Conservation (phyloP, 306 rosid genomes). For the Acacia acuminata region DNA sequence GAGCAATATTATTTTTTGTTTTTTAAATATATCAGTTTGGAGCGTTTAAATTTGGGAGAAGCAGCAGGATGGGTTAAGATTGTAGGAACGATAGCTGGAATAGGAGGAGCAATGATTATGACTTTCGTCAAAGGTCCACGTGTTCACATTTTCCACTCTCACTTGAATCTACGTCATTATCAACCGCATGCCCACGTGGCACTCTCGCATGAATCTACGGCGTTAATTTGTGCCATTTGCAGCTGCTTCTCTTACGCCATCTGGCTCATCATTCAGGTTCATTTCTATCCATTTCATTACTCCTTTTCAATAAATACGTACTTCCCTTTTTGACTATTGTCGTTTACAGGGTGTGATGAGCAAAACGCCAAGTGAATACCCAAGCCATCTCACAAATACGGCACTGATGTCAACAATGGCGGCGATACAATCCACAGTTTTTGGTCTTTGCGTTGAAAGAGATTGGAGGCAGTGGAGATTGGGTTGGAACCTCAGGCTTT, state of each 20-base stretch:
- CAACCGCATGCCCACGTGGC: not conserved
- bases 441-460: slow-evolving; percentile 51
- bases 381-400: not conserved
- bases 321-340: not conserved
- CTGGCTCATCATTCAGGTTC: slow-evolving; percentile 14
- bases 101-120: slow-evolving; percentile 17
- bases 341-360: not conserved
- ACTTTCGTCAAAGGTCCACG: slow-evolving; percentile 1
- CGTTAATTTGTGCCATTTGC: not conserved
- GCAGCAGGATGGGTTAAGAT: slow-evolving; percentile 5
- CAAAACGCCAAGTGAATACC: not conserved
- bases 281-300: not conserved
- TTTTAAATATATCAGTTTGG: not conserved
- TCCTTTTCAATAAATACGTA: not conserved
- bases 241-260: not conserved
- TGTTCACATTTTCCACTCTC: not conserved
- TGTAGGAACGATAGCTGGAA: slow-evolving; percentile 5
- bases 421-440: not conserved
- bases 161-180: not conserved
- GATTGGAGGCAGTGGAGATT: slow-evolving; percentile 67
- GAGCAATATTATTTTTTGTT: not conserved
- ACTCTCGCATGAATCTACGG: too few relatives aligned
- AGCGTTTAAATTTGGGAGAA: not conserved
- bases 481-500: slow-evolving; percentile 66
- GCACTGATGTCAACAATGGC: not conserved